Evolutionary conservation across 2,329 filamentous ascomycete genomes (phyloP), one percentile per base, ranked within the genome.

Genomic region (Penicillium sp.): DNA sequence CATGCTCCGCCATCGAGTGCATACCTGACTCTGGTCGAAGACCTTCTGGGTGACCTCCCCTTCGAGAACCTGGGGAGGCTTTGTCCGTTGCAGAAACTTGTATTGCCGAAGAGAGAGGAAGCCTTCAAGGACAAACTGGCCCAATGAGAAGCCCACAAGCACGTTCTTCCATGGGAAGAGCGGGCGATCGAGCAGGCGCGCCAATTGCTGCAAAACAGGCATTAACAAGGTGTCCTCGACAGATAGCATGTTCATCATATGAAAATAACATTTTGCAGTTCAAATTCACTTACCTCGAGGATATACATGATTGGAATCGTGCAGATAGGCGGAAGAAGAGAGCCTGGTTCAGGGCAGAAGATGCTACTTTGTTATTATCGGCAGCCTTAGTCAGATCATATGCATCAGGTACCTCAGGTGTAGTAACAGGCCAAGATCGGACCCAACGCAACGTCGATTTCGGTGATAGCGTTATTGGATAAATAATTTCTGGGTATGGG

Each of bases 141-240:
- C 91, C 66, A 97, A 74, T 29, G 91, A 96, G 79, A 99, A 99
- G 67, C 91, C 90, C 65, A 97, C 84, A 67, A 99, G 92, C 67
- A 99, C 85, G 73, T 86, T 89, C 84, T 97, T 99, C 94, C 94
- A 99, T 51, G 94, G 93, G 79, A 97, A 96, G 70, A 90, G 81
- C 55, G 93, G 92, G 70, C 90, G 86, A 79, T 99, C 94, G 67
- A 97, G 87, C 75, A 89, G 86, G 74, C 84, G 85, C 70, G 91
- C 90, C 64, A 97, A 86, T 79, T 83, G 79, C 80, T 84, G 58
- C 40, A 49, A 23, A 50, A 26, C 45, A 53, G 23, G 34, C 14
- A 49, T 40, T 54, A 57, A 46, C 39, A 48, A 59, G 47, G 47
- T 57, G 45, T 60, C 55, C 57, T 60, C 59, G 51, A 46, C 52